These are phyloP conservation scores for Lepidium africanum DNA, from an alignment of 345 rosid genomes.

Conservation along the genomic window DNA sequence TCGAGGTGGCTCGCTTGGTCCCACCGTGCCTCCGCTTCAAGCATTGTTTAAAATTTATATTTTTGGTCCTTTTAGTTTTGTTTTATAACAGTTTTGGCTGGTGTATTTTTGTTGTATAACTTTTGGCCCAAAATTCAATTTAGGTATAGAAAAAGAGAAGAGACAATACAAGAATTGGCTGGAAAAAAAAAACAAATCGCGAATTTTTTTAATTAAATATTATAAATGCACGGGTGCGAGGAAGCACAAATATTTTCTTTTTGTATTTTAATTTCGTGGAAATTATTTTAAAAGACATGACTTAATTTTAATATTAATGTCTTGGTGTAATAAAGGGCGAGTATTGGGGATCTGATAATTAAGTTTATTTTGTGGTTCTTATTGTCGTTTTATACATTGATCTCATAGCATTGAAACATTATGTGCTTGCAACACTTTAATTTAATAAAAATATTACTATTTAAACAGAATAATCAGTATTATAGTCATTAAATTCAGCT, in stretches of 20 bases:
- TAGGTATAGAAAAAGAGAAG: neutral
- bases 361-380: neutral
- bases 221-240: constrained; percentile 26
- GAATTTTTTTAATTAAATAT: neutral
- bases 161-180: constrained; percentile 6
- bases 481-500: neutral
- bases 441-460: neutral
- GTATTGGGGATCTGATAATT: constrained; percentile 27
- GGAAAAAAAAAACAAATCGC: neutral
- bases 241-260: constrained; percentile 6
- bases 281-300: neutral
- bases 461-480: neutral
- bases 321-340: constrained; percentile 31
- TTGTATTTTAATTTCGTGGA: constrained; percentile 6
- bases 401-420: neutral
- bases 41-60: constrained; percentile 1
- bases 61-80: neutral
- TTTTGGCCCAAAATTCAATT: neutral
- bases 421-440: constrained; percentile 13
- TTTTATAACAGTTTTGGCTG: constrained; percentile 9
- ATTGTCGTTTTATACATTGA: constrained; percentile 4
- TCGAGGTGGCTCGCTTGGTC: constrained; percentile 38
- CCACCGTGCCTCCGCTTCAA: constrained; percentile 24
- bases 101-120: neutral
- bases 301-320: neutral